Evolutionary conservation across 495 filamentous ascomycete genomes (phyloP).

Genomic region (Penicillium waksmanii): DNA sequence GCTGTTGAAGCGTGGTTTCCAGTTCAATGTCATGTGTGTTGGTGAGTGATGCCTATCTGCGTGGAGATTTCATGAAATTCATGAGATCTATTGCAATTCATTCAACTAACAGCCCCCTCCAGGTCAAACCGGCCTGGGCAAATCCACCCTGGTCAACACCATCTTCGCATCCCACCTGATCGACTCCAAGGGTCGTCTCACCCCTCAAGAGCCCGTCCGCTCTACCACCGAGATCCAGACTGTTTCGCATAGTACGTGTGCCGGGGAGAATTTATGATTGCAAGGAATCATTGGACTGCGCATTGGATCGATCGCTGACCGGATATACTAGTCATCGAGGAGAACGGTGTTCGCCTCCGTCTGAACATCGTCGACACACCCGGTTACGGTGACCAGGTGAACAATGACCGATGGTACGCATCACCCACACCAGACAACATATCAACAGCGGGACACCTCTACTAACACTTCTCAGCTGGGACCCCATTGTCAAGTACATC

Average conservation of each 20-base stretch:
- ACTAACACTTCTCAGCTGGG: constrained; percentile 61
- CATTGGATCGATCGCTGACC: constrained; percentile 18
- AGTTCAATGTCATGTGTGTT: constrained; percentile 99
- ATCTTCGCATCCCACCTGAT: constrained; percentile 99
- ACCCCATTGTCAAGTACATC: constrained; percentile 99
- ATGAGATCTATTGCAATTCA: background rate
- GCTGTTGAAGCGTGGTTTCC: constrained; percentile 98
- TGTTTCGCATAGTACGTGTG: constrained; percentile 78
- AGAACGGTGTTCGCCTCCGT: constrained; percentile 82
- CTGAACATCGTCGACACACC: constrained; percentile 82
- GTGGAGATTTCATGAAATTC: too few species aligned
- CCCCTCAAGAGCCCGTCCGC: constrained; percentile 89
- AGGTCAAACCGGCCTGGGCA: constrained; percentile 99
- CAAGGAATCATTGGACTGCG: background rate
- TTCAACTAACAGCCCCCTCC: constrained; percentile 17
- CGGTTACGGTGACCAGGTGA: constrained; percentile 80
- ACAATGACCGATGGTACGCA: constrained; percentile 75
- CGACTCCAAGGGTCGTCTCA: constrained; percentile 93
- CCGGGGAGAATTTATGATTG: background rate
- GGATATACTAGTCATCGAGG: constrained; percentile 80
- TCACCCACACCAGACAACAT: background rate
- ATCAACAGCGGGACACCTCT: background rate
- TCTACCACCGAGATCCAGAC: constrained; percentile 97
- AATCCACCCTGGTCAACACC: constrained; percentile 99
- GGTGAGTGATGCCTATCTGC: constrained; percentile 62